Base-by-base conservation (phyloP, 75 land plant species). In the Ceratopteris richardii region DNA sequence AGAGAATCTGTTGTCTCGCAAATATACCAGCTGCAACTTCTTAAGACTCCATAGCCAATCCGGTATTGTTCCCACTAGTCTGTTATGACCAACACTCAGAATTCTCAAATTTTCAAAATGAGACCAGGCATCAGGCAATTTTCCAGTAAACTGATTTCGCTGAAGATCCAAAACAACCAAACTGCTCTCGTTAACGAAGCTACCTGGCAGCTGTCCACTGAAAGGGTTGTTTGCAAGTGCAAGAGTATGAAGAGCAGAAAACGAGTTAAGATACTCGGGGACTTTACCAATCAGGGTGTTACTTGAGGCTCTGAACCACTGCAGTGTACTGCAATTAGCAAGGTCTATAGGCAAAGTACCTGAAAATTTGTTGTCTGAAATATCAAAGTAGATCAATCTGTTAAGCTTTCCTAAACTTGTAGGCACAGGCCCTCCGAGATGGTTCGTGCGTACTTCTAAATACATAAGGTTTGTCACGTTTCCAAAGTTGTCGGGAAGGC, bases 291-390 rank as follows among this genome's bases (percentile, higher is more conserved):
- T 1, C 22, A 71, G 61, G 7, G 42, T 5, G 43, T 71, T 71
- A 13, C 43, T 27, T 3, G 55, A 44, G 29, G 65, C 56, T 16
- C 65, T 69, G 36, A 71, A 20, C 28, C 60, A 67, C 6, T n/a
- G 17, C 16, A 67, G 28, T 17, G 59, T 53, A 6, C 21, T 26
- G 28, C 57, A 44, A 33, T 44, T 22, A 1, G 25, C 54, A 1
- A 51, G 10, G 14, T 47, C 44, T 16, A 0, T 29, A 6, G 66
- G 66, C 18, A 71, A 30, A 0, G 56, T 56, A 1, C 80, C 80
- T 1, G 64, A 44, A 28, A 78, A 62, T 1, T 60, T 31, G 57
- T 78, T 78, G n/a, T n/a, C n/a, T n/a, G n/a, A n/a, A n/a, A n/a
- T n/a, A n/a, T n/a, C 80, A 16, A 78, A 31, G 26, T 58, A 42